Base-by-base conservation (phyloP, 2,329 filamentous ascomycete genomes). In the Ilyonectria sp. region DNA sequence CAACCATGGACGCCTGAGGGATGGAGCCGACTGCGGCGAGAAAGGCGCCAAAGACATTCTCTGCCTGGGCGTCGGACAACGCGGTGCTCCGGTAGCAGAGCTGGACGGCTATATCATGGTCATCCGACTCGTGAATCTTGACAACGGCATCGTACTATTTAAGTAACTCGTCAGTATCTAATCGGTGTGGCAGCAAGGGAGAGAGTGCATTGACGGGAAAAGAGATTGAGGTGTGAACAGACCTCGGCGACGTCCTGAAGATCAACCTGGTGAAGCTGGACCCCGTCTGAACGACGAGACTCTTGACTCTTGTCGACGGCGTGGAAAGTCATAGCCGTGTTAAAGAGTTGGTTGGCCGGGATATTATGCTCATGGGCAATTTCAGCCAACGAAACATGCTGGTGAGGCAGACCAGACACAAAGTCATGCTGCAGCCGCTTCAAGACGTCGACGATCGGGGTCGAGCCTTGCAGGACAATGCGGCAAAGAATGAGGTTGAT, bases 11-110 rank as follows among this genome's bases (percentile, higher is more conserved):
- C 19, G 63, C 55, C 43, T 62, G 23, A n/a, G 58, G 63, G 55
- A 66, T 66, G 6, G 63, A 66, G 52, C 19, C 17, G 17, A 62
- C 55, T 15, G 58, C 58, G 26, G 63, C 63, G 13, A 66, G 58
- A 21, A 66, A 66, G 52, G 63, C 63, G 21, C 63, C 63, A 44
- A 66, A 66, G 33, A 66, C 57, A 66, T 56, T 56, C 17, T 66
- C 63, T 37, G 63, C 63, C 63, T 66, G 63, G 23, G 52, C 43
- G 58, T 37, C 60, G 58, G 63, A 66, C 55, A 66, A 43, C 4
- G 63, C 58, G 43, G 63, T 57, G 50, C 35, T 66, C 63, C 63
- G 62, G 58, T 66, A 62, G 26, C 50, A 66, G 57, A 66, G 55
- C 13, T 66, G 58, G 46, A 66, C 43, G 43, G 52, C 52, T 47